Evolutionary conservation across 164 flowering plant species (phyloP).

Genomic region (Vitis labrusca): DNA sequence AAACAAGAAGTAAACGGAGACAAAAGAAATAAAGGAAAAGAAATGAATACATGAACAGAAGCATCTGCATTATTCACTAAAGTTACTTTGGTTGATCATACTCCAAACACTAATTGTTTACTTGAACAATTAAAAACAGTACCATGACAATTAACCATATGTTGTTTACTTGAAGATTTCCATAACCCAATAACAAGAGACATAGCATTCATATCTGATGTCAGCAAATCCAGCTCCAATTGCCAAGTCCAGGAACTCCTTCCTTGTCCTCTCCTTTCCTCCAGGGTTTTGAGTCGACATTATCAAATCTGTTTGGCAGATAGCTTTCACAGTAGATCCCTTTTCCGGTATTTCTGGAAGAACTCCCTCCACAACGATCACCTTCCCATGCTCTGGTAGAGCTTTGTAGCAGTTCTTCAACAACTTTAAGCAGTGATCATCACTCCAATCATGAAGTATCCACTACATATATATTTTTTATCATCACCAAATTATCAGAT

Average conservation of each 20-base stretch:
- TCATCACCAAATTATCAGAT: too few species aligned
- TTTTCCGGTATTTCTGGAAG: neutral
- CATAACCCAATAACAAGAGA: constrained; percentile 16
- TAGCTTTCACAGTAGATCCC: neutral
- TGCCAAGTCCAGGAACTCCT: constrained; percentile 24
- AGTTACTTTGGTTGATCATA: too few species aligned
- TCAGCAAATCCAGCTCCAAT: constrained; percentile 29
- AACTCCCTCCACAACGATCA: constrained; percentile 1
- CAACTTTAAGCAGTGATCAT: constrained; percentile 8
- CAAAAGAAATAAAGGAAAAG: too few species aligned
- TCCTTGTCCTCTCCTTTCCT: constrained; percentile 14
- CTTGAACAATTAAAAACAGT: too few species aligned
- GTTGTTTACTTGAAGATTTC: constrained; percentile 19
- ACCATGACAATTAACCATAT: too few species aligned
- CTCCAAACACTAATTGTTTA: too few species aligned
- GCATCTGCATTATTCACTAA: too few species aligned
- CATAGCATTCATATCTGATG: constrained; percentile 12
- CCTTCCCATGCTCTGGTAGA: constrained; percentile 9
- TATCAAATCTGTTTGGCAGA: neutral
- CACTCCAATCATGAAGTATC: constrained; percentile 12
- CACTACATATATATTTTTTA: neutral
- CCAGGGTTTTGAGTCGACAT: constrained; percentile 1
- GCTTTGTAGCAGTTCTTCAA: constrained; percentile 12
- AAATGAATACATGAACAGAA: too few species aligned
- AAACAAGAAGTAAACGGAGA: too few species aligned